Base-by-base conservation (phyloP, 768 basidiomycete genomes). In the Amanita exitialis region DNA sequence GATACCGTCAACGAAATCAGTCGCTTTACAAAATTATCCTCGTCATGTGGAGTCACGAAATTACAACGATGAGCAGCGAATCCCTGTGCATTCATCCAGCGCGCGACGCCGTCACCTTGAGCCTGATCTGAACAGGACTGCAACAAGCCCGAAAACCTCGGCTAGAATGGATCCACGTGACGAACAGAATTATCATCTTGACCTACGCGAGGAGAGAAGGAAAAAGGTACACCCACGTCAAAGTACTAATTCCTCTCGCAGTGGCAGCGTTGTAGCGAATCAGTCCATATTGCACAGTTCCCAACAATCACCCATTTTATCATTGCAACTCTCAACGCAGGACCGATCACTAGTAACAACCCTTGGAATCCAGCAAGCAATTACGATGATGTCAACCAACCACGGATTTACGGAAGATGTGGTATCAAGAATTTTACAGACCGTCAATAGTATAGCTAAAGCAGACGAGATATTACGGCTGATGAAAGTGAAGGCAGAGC, bases 371-470 rank as follows among this genome's bases (percentile, higher is more conserved):
- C 47, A 56, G 16, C 50, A 53, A n/a, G 59, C 62, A 13, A 50
- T 79, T 2, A 56, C 62, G 8, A 60, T 59, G 51, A 74, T 81
- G 64, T 68, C 74, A 0, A 57, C 62, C 16, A 73, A 75, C 28
- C 74, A 78, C 37, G 71, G 72, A 13, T 74, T 74, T 52, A 61
- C 59, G 10, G 58, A 69, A 39, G 63, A 66, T 2, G 67, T 75
- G 4, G 75, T 76, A 16, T 62, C 66, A 45, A 60, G 60, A 12
- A 64, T 77, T 25, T 76, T 69, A 54, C 32, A 58, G 7, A 30
- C 56, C 0, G 59, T 68, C 18, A 55, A 62, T 43, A 70, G 63
- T 51, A 57, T 80, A 15, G 52, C 59, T 12, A 60, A 63, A 49
- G 64, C 73, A 21, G 74, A 76, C 47, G 58, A 62, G 41, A 61